phyloP scores from a whole-genome alignment of 2,329 filamentous ascomycete genomes.

The Scedosporium aurantiacum region DNA sequence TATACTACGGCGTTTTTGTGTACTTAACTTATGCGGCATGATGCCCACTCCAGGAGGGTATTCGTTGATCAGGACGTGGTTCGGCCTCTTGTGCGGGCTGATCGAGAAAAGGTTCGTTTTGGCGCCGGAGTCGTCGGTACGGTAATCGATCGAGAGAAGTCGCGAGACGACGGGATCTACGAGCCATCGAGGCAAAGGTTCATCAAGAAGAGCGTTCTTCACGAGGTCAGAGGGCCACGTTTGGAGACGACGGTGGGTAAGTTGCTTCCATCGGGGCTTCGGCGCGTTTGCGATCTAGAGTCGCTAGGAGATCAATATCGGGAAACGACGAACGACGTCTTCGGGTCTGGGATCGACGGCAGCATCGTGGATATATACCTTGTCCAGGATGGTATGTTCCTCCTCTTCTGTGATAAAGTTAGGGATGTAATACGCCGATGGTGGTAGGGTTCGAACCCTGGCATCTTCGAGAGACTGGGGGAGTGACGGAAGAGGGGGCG shows the following conservation, averaged over 20 bases:
- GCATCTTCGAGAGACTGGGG: conserved; percentile 39
- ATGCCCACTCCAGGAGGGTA: conserved; percentile 85
- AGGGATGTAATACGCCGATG: conserved; percentile 70
- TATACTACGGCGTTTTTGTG: conserved; percentile 11
- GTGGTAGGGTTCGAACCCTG: conserved; percentile 45
- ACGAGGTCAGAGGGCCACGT: conserved; percentile 80
- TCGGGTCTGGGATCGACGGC: background rate
- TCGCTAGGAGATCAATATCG: background rate
- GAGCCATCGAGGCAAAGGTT: conserved; percentile 67
- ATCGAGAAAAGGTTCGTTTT: conserved; percentile 37
- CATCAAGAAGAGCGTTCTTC: conserved; percentile 63
- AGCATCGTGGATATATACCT: conserved; percentile 36
- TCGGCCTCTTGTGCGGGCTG: conserved; percentile 67
- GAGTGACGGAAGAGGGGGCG: conserved; percentile 16
- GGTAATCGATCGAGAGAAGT: conserved; percentile 36
- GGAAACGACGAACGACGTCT: background rate
- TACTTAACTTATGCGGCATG: conserved; percentile 71
- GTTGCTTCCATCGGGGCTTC: conserved; percentile 71
- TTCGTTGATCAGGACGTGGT: conserved; percentile 91
- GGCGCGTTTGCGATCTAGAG: conserved; percentile 50
- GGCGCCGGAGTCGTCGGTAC: conserved; percentile 11
- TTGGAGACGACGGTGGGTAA: conserved; percentile 83
- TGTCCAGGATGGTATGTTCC: conserved; percentile 58
- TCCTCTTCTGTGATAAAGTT: conserved; percentile 72
- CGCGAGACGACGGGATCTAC: conserved; percentile 56